Percentiles rank a stretch among this genome's conserved stretches.
Evolutionary conservation across 441 rosid species (phyloP).

Genomic region (Corymbia calophylla): DNA sequence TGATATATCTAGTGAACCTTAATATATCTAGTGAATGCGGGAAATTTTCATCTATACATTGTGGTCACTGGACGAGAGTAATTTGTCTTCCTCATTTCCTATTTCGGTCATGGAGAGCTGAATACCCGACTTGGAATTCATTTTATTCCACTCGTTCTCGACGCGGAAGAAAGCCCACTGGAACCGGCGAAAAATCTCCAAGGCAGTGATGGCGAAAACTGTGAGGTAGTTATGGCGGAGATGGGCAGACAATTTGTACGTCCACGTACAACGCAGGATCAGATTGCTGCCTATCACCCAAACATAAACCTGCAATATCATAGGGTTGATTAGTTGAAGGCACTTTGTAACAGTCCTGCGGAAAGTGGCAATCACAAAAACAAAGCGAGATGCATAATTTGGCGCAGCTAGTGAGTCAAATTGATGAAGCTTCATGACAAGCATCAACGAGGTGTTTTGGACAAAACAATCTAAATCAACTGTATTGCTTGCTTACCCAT

Average conservation of each 20-base stretch:
- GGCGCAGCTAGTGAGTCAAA: neutral
- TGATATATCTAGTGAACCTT: neutral
- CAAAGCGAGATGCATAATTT: neutral
- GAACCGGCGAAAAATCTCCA: conserved; percentile 83
- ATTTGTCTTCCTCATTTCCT: conserved; percentile 44
- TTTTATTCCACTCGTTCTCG: conserved; percentile 82
- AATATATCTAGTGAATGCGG: neutral
- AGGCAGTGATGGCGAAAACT: conserved; percentile 58
- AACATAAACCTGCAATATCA: conserved; percentile 51
- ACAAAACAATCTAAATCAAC: neutral
- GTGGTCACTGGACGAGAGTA: conserved; percentile 35
- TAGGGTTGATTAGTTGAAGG: neutral
- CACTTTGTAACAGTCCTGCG: neutral
- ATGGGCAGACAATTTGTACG: conserved; percentile 91
- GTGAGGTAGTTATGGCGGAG: conserved; percentile 87
- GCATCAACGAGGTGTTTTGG: neutral
- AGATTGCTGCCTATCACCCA: conserved; percentile 94
- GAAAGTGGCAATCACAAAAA: neutral
- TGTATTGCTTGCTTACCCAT: conserved; percentile 62
- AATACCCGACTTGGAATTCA: conserved; percentile 45
- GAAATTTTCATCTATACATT: conserved; percentile 25
- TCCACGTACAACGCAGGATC: conserved; percentile 92
- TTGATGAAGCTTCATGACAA: neutral
- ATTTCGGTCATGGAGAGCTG: conserved; percentile 30
- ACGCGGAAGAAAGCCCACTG: conserved; percentile 97